These are phyloP conservation scores for Pecoramyces ruminantium DNA, from an alignment of 192 early-diverging fungal species.

Conservation along the genomic window DNA sequence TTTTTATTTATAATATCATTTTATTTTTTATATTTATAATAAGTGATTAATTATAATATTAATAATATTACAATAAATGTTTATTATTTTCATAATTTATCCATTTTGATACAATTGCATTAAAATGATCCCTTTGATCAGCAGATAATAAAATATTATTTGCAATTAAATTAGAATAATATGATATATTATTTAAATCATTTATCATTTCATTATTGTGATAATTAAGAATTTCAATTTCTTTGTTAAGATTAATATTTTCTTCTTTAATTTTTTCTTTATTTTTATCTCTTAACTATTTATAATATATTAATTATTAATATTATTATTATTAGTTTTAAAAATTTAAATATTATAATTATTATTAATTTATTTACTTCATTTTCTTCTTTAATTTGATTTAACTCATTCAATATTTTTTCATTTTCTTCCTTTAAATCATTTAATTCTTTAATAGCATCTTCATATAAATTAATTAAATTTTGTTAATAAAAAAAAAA, in stretches of 20 bases:
- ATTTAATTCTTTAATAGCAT: background rate
- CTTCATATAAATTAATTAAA: too few species aligned
- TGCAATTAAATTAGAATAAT: background rate
- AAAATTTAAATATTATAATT: too few species aligned
- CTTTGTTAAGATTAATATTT: background rate
- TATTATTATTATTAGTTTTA: too few species aligned
- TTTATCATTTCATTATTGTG: background rate
- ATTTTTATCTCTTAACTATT: background rate
- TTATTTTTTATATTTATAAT: too few species aligned
- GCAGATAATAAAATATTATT: background rate
- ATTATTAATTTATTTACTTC: background rate
- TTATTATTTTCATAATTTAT: background rate
- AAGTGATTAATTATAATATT: too few species aligned
- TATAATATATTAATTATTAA: too few species aligned
- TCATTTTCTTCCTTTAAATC: background rate
- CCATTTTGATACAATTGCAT: background rate
- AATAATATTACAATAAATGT: too few species aligned
- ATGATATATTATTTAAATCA: background rate
- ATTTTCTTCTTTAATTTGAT: background rate
- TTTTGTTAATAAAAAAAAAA: too few species aligned
- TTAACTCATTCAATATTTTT: background rate
- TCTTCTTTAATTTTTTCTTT: background rate
- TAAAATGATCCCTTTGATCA: background rate
- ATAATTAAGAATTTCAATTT: background rate
- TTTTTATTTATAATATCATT: too few species aligned